These are phyloP conservation scores for Fusarium napiforme DNA, from an alignment of 2,329 filamentous ascomycete genomes.

Conservation along the genomic window DNA sequence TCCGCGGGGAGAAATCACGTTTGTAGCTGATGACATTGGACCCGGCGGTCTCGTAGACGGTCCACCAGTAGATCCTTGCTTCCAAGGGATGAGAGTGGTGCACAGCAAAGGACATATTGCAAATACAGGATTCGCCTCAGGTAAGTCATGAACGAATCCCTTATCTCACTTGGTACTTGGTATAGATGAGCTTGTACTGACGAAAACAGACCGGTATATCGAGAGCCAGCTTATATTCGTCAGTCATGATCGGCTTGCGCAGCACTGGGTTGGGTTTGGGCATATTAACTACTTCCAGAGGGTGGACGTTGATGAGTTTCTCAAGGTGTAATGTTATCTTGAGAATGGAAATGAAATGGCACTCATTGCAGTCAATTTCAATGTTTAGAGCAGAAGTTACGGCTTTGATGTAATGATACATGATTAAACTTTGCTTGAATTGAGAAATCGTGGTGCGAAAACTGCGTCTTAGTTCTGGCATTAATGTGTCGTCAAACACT, in stretches of 20 bases:
- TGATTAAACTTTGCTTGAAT: neutral
- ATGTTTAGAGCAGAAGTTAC: fast-evolving
- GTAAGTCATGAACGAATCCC: conserved; percentile 56
- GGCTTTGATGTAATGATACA: no score
- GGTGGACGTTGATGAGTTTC: conserved; percentile 67
- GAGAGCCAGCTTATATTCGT: conserved; percentile 81
- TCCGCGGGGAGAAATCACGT: conserved; percentile 85
- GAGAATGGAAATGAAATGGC: neutral
- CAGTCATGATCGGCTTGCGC: conserved; percentile 79
- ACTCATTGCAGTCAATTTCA: fast-evolving
- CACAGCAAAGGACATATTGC: conserved; percentile 83
- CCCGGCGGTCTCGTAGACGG: conserved; percentile 70
- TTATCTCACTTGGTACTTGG: fast-evolving
- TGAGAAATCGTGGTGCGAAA: neutral
- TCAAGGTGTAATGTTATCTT: conserved; percentile 34
- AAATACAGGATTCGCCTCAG: conserved; percentile 73
- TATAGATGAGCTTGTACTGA: neutral
- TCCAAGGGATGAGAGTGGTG: conserved; percentile 79
- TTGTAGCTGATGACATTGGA: conserved; percentile 82
- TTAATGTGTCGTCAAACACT: no score
- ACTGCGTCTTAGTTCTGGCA: no score
- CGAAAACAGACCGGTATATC: conserved; percentile 73
- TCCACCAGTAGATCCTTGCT: conserved; percentile 70
- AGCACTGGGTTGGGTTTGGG: conserved; percentile 78
- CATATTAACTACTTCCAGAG: conserved; percentile 71